A percentile compares a stretch with the other conserved stretches of the same genome.
Evolutionary conservation across 257 asterid genomes (phyloP).

Genomic region (Nyctanthes arbortristis): DNA sequence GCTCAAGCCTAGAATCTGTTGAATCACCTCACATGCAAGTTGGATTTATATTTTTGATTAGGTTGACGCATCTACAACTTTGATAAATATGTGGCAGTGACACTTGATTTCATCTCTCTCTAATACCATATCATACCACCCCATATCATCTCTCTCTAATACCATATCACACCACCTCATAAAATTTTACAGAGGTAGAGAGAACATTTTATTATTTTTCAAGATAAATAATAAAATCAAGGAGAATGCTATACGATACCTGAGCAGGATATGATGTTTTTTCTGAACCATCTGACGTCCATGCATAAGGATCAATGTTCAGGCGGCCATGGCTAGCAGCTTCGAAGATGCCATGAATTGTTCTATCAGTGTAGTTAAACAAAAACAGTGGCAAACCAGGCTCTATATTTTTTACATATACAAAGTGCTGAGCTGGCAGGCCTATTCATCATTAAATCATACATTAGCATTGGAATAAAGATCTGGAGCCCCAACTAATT

Average conservation of each 20-base stretch:
- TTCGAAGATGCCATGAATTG: conserved; percentile 75
- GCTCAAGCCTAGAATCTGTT: background rate
- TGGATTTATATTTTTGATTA: background rate
- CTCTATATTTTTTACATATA: conserved; percentile 67
- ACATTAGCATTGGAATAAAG: conserved; percentile 12
- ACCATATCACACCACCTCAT: background rate
- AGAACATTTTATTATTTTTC: conserved; percentile 6
- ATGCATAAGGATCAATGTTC: conserved; percentile 79
- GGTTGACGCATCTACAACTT: background rate
- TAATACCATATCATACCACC: background rate
- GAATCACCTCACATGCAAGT: background rate
- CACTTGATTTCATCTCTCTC: background rate
- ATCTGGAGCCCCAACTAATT: conserved; percentile 16
- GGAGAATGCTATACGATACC: conserved; percentile 41
- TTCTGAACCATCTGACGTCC: conserved; percentile 78
- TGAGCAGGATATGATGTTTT: conserved; percentile 79
- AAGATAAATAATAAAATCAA: conserved; percentile 20
- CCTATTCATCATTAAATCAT: conserved; percentile 46
- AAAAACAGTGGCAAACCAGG: conserved; percentile 83
- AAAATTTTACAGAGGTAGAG: background rate
- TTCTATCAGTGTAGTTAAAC: conserved; percentile 67
- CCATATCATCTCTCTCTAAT: background rate
- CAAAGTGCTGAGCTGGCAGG: conserved; percentile 62
- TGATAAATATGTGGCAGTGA: background rate
- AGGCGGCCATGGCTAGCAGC: conserved; percentile 79